A percentile compares a stretch with the other conserved stretches of the same genome.
Evolutionary conservation across 2,329 filamentous ascomycete species (phyloP).

Genomic region (Penicillium sp.): DNA sequence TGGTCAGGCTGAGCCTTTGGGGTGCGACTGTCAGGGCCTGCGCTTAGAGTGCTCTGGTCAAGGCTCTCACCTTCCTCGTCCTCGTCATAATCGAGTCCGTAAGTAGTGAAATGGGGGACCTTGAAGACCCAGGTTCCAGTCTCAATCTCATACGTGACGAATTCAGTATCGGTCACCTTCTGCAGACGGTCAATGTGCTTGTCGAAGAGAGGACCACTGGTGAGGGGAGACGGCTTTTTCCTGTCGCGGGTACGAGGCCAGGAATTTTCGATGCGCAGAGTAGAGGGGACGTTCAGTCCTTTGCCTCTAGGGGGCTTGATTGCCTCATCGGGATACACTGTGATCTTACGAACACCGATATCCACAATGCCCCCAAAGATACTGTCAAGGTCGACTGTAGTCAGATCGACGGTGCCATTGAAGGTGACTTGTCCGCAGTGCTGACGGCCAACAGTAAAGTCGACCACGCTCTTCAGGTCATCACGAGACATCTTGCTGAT

Average conservation of each 20-base stretch:
- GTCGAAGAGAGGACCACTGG: constrained; percentile 63
- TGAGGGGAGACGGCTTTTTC: constrained; percentile 55
- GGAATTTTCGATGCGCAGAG: constrained; percentile 84
- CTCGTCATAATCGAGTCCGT: constrained; percentile 78
- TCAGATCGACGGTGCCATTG: constrained; percentile 77
- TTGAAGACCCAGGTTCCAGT: constrained; percentile 87
- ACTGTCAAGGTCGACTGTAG: constrained; percentile 72
- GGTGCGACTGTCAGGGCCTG: constrained; percentile 50
- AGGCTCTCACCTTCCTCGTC: constrained; percentile 56
- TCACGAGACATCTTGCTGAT: constrained; percentile 75
- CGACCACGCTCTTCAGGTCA: constrained; percentile 69
- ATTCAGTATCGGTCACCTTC: constrained; percentile 75
- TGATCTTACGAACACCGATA: constrained; percentile 73
- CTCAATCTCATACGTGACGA: constrained; percentile 72
- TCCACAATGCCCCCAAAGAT: constrained; percentile 73
- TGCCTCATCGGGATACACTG: constrained; percentile 73
- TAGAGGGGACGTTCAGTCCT: constrained; percentile 86
- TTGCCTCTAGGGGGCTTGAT: constrained; percentile 82
- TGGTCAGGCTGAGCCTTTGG: constrained; percentile 39
- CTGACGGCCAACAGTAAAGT: constrained; percentile 78
- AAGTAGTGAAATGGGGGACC: constrained; percentile 96
- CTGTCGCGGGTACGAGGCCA: constrained; percentile 74
- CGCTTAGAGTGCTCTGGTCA: constrained; percentile 52
- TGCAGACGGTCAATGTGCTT: constrained; percentile 80
- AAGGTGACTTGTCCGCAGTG: constrained; percentile 81